These are phyloP conservation scores for Pugionium cornutum DNA, from an alignment of 345 rosid species.

Conservation along the genomic window DNA sequence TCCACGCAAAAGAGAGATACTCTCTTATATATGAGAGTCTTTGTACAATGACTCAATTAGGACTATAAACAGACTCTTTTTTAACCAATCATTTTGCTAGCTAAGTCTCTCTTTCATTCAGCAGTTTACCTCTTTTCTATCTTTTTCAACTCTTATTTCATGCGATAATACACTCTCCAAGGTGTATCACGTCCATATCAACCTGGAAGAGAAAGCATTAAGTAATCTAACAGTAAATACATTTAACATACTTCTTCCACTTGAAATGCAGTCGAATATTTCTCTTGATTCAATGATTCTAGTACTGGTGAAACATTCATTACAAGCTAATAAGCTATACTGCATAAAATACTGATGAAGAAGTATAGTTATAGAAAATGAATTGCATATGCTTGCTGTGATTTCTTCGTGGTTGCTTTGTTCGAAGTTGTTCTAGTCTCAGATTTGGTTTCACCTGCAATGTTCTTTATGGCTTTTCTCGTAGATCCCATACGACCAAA, in stretches of 20 bases:
- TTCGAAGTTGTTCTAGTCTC: constrained; percentile 49
- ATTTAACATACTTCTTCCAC: constrained; percentile 77
- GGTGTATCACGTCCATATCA: constrained; percentile 56
- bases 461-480: constrained; percentile 62
- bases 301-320: neutral
- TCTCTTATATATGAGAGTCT: too few relatives aligned
- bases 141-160: too few relatives aligned
- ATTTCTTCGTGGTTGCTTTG: constrained; percentile 48
- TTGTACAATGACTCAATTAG: too few relatives aligned
- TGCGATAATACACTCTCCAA: too few relatives aligned
- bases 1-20: too few relatives aligned
- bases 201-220: constrained; percentile 47
- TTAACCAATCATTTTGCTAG: too few relatives aligned
- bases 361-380: constrained; percentile 9
- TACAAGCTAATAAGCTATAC: neutral
- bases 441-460: constrained; percentile 50
- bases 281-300: constrained; percentile 78
- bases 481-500: constrained; percentile 62
- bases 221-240: constrained; percentile 9
- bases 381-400: constrained; percentile 50
- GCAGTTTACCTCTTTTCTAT: too few relatives aligned
- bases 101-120: too few relatives aligned
- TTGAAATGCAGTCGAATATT: constrained; percentile 76
- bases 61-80: too few relatives aligned
- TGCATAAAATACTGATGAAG: neutral